A percentile compares a stretch with the other conserved stretches of the same genome.
Evolutionary conservation across 495 filamentous ascomycete genomes (phyloP).

Genomic region (Corynascus novoguineensis): DNA sequence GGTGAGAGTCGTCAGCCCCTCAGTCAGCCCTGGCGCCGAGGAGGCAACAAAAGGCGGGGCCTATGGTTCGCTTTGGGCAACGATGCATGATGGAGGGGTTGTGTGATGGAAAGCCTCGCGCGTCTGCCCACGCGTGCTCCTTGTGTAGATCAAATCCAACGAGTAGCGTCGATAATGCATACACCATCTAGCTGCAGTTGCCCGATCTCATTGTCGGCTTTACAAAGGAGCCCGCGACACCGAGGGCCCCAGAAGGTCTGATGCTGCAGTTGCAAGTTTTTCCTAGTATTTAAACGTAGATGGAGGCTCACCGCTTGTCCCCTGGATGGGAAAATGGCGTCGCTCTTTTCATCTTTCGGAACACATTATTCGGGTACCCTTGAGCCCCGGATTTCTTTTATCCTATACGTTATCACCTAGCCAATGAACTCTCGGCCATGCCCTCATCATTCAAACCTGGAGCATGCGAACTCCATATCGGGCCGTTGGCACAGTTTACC

Average conservation of each 20-base stretch:
- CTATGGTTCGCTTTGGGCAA: slow-evolving; percentile 22
- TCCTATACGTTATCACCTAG: neutral
- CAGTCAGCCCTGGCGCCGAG: slow-evolving; percentile 15
- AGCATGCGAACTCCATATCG: neutral
- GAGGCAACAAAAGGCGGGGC: slow-evolving; percentile 14
- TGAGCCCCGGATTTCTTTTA: too few relatives aligned
- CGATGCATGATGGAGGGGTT: slow-evolving; percentile 13
- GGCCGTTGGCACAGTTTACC: slow-evolving; percentile 1
- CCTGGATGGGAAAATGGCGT: too few relatives aligned
- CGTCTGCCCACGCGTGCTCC: neutral
- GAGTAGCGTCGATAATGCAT: neutral
- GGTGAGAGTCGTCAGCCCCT: slow-evolving; percentile 24
- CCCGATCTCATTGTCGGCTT: too few relatives aligned
- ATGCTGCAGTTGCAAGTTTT: too few relatives aligned
- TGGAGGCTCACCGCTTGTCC: too few relatives aligned
- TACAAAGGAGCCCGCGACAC: too few relatives aligned
- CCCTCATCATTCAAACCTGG: slow-evolving; percentile 2
- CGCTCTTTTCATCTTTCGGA: too few relatives aligned
- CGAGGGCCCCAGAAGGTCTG: too few relatives aligned
- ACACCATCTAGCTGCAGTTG: neutral
- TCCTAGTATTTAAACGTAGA: too few relatives aligned
- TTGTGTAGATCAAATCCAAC: slow-evolving; percentile 2
- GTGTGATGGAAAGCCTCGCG: slow-evolving; percentile 6
- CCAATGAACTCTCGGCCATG: slow-evolving; percentile 19
- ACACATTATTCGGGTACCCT: too few relatives aligned